Evolutionary conservation across 73 alveolate species (phyloP), one percentile per base, ranked within the genome.

Genomic region (Tetrahymena malaccensis): DNA sequence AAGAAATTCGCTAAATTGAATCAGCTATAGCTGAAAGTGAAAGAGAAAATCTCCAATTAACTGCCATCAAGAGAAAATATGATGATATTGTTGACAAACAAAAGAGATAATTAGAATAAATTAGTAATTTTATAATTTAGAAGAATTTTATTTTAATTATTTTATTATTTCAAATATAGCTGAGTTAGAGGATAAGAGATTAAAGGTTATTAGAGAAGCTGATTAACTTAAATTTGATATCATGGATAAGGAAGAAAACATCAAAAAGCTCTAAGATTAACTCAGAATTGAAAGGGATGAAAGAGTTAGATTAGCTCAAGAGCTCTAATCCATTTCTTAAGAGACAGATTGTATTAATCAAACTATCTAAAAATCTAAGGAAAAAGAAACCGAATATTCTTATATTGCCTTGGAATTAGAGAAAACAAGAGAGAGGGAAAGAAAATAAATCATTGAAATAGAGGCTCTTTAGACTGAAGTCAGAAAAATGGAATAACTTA

Each of bases 391-490:
- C 35, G 97, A 95, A n/a, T 95, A 95, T 33, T 50, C 84, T 89
- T 84, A 95, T 50, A 56, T 95, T n/a, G 38, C 94, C 0, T 22
- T 43, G 31, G 97, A 95, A 38, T 43, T 95, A 33, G 97, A 95
- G 89, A 95, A 94, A 50, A 56, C 94, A 10, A 95, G 97, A 89
- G 97, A 95, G 33, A 38, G 94, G 34, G 97, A 95, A 55, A 95
- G 97, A 95, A 95, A 89, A 93, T 34, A 34, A 17, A 70, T 95
- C 11, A 93, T 95, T 34, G 95, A 95, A 34, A 95, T 55, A 17
- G 97, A 95, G 57, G 93, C 95, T 34, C 50, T 33, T 35, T 44
- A 85, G 35, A 85, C 85, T 89, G 97, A 95, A 89, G 55, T 85
- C 40, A 35, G 83, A 95, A 95, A 84, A 56, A 55, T 89, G 85